Conservation (phyloP, 2,329 filamentous ascomycete species). For the Phyllosticta capitalensis region DNA sequence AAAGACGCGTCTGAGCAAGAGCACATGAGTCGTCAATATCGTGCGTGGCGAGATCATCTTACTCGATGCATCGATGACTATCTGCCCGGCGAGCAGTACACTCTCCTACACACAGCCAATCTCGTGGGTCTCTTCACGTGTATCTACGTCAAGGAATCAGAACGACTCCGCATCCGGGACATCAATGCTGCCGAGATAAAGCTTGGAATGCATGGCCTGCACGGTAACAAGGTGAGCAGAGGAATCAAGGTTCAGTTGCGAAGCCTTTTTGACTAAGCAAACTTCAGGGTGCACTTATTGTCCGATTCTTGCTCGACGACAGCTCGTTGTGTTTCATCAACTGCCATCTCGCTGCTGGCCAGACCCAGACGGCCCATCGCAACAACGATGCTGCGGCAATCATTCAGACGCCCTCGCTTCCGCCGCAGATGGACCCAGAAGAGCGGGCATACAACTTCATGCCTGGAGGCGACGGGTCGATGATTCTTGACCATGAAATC, state of each 20-base stretch:
- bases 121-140: constrained; percentile 94
- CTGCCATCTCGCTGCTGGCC: constrained; percentile 90
- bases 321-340: constrained; percentile 94
- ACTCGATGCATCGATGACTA: constrained; percentile 73
- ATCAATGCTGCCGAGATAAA: constrained; percentile 79
- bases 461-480: constrained; percentile 85
- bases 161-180: constrained; percentile 67
- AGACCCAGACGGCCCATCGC: constrained; percentile 78
- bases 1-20: constrained; percentile 80
- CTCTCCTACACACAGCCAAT: constrained; percentile 77
- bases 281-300: constrained; percentile 65
- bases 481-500: constrained; percentile 97
- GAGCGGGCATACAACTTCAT: constrained; percentile 67
- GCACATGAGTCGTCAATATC: constrained; percentile 93
- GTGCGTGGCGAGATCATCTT: constrained; percentile 89
- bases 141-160: constrained; percentile 77
- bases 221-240: constrained; percentile 71
- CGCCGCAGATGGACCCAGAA: constrained; percentile 56
- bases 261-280: background rate
- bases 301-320: constrained; percentile 91
- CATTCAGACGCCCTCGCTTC: constrained; percentile 69
- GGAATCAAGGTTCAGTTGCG: background rate
- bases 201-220: constrained; percentile 86
- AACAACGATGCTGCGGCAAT: constrained; percentile 91
- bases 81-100: constrained; percentile 70